These are phyloP conservation scores for Speleostelium caveatum DNA, from an alignment of 78 protist species.

Conservation along the genomic window DNA sequence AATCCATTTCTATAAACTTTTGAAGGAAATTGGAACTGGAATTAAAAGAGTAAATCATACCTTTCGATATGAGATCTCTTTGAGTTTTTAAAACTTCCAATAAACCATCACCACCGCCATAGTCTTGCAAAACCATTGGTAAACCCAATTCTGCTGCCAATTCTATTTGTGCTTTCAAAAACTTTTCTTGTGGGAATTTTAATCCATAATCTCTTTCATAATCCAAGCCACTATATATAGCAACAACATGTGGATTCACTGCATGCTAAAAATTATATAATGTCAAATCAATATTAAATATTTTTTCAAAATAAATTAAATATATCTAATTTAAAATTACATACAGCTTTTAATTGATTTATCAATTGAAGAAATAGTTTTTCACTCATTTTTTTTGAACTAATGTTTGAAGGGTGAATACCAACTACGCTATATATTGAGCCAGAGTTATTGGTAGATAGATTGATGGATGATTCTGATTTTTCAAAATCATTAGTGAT, in stretches of 20 bases:
- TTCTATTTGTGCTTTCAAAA: constrained; percentile 45
- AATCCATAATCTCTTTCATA: constrained; percentile 75
- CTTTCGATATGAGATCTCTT: constrained; percentile 6
- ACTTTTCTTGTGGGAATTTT: constrained; percentile 71
- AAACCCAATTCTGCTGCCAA: constrained; percentile 39
- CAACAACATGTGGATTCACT: constrained; percentile 41
- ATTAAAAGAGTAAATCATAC: constrained; percentile 39
- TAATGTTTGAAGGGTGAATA: constrained; percentile 56
- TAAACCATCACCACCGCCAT: constrained; percentile 62
- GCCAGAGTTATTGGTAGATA: background rate
- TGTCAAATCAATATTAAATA: background rate
- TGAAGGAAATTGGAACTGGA: constrained; percentile 1
- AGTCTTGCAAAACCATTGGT: constrained; percentile 61
- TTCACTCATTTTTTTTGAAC: constrained; percentile 52
- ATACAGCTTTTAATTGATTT: constrained; percentile 35
- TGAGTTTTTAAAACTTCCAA: constrained; percentile 43
- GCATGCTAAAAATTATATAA: constrained; percentile 20
- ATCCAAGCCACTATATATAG: constrained; percentile 56
- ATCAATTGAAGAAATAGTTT: constrained; percentile 42
- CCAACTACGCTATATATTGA: constrained; percentile 47
- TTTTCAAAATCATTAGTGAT: constrained; percentile 67
- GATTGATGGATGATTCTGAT: background rate
- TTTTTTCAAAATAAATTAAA: background rate
- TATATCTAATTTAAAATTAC: background rate
- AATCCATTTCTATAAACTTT: constrained; percentile 37